Percentiles rank a stretch among this genome's conserved stretches.
Evolutionary conservation across 805 yeast genomes (phyloP).

Genomic region (Phaffomyces opuntiae): DNA sequence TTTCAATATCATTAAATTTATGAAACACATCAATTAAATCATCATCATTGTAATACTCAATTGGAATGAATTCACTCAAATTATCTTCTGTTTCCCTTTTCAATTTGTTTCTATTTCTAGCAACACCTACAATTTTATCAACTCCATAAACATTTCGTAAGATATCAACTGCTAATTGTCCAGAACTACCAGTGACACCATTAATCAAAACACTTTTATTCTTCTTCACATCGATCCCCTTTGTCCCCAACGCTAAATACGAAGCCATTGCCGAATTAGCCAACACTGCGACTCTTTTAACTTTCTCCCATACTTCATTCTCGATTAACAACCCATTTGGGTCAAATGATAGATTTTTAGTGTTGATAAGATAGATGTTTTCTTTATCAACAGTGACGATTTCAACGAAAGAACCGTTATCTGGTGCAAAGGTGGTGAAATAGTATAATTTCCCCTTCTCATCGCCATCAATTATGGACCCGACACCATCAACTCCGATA

Average conservation of each 20-base stretch:
- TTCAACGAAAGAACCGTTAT: conserved; percentile 6
- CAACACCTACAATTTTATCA: conserved; percentile 6
- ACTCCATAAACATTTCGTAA: conserved; percentile 1
- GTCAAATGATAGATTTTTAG: not conserved
- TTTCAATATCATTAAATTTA: conserved; percentile 2
- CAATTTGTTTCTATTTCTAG: conserved; percentile 2
- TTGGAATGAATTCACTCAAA: not conserved
- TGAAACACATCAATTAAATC: not conserved
- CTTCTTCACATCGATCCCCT: not conserved
- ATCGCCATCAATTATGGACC: not conserved
- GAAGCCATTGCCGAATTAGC: conserved; percentile 11
- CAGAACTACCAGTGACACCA: conserved; percentile 10
- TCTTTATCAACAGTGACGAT: conserved; percentile 3
- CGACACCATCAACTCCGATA: conserved; percentile 10
- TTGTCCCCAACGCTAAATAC: conserved; percentile 3
- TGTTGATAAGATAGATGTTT: not conserved
- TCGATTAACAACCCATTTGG: not conserved
- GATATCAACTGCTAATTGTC: conserved; percentile 6
- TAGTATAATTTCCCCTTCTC: not conserved
- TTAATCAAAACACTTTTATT: conserved; percentile 1
- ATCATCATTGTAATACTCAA: not conserved
- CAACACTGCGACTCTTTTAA: conserved; percentile 5
- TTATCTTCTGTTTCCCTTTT: not conserved
- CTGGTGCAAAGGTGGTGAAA: conserved; percentile 2
- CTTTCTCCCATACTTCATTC: not conserved